A percentile compares a stretch with the other conserved stretches of the same genome.
phyloP scores from a whole-genome alignment of 2,329 filamentous ascomycete genomes.

The Alternaria alternata region DNA sequence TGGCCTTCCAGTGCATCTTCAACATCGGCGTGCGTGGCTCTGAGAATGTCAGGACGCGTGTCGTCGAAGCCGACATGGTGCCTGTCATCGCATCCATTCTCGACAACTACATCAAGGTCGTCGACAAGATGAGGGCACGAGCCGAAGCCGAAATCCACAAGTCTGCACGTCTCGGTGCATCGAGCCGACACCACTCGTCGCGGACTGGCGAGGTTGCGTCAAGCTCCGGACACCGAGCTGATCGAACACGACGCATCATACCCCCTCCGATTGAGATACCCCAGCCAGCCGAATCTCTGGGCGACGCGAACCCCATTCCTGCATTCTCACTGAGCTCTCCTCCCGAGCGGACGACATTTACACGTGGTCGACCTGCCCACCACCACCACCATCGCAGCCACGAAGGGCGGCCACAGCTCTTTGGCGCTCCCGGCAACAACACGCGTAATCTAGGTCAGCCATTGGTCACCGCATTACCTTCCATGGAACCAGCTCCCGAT shows the following conservation, averaged over 20 bases:
- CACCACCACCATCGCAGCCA: conserved; percentile 58
- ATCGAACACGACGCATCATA: conserved; percentile 72
- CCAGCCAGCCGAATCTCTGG: conserved; percentile 57
- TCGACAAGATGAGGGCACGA: conserved; percentile 89
- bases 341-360: conserved; percentile 73
- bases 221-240: conserved; percentile 52
- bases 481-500: conserved; percentile 71
- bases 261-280: conserved; percentile 87
- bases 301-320: conserved; percentile 69
- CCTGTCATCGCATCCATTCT: conserved; percentile 98
- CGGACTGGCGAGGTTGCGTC: conserved; percentile 50
- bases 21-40: conserved; percentile 98
- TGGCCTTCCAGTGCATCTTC: conserved; percentile 98
- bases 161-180: conserved; percentile 56
- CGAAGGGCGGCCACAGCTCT: conserved; percentile 53
- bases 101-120: conserved; percentile 96
- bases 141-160: conserved; percentile 79
- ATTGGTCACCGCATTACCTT: conserved; percentile 70
- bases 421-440: conserved; percentile 35
- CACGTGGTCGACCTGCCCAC: conserved; percentile 63
- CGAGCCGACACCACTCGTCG: conserved; percentile 51
- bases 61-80: conserved; percentile 99
- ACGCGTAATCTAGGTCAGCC: conserved; percentile 67
- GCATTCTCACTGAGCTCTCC: conserved; percentile 74
- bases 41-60: conserved; percentile 89